These are phyloP conservation scores for Podaxis sp. DNA, from an alignment of 768 basidiomycete species.

Conservation along the genomic window DNA sequence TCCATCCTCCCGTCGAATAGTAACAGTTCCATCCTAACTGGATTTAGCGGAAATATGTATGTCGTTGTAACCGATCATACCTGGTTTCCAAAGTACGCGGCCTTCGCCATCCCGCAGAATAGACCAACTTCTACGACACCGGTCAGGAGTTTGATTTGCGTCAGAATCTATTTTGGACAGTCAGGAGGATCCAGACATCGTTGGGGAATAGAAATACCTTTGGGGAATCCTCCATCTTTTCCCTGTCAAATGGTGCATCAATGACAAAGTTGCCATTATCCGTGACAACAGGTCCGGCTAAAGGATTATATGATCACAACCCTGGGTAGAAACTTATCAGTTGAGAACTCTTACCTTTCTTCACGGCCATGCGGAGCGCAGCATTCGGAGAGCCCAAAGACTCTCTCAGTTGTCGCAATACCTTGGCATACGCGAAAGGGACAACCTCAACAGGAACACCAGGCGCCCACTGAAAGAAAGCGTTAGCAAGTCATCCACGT, in stretches of 20 bases:
- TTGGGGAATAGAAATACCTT: constrained; percentile 37
- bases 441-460: constrained; percentile 97
- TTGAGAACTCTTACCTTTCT: constrained; percentile 48
- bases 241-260: constrained; percentile 85
- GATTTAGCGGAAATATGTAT: constrained; percentile 5
- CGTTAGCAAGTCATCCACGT: neutral
- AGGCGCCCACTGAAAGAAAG: constrained; percentile 59
- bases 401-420: constrained; percentile 69
- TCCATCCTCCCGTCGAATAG: constrained; percentile 57
- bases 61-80: constrained; percentile 33
- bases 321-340: neutral
- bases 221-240: constrained; percentile 66
- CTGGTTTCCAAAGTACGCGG: constrained; percentile 95
- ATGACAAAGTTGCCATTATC: constrained; percentile 99
- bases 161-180: constrained; percentile 55
- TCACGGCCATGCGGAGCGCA: constrained; percentile 88
- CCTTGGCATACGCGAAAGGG: constrained; percentile 92
- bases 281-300: constrained; percentile 92
- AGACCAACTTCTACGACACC: constrained; percentile 98
- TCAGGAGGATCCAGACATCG: neutral
- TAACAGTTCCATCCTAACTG: constrained; percentile 67
- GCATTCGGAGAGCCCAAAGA: constrained; percentile 67
- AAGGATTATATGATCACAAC: constrained; percentile 14
- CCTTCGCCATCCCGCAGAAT: constrained; percentile 91
- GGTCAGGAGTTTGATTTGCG: constrained; percentile 88